Evolutionary conservation across 2,329 filamentous ascomycete species (phyloP), one percentile per base, ranked within the genome.

Genomic region (Penicillium sp.): DNA sequence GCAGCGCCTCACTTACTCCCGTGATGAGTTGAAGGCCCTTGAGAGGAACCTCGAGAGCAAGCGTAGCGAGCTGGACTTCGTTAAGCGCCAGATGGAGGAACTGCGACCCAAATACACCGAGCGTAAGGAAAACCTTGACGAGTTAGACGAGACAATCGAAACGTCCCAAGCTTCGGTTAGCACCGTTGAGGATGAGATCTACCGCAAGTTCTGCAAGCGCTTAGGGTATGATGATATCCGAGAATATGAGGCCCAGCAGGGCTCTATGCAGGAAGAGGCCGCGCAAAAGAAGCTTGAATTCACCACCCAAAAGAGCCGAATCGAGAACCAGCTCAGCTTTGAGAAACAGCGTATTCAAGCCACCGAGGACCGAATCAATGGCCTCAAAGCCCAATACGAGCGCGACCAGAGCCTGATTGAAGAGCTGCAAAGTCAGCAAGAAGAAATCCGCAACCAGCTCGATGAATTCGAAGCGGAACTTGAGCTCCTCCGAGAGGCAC

Each of bases 231-330:
- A 85, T 57, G 88, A 95, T 68, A 95, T 99, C 62, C 90, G 93
- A 57, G 90, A 91, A 57, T 99, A 97, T 68, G 92, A 97, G 72
- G 89, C 89, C 27, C 92, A 95, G 65, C 94, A 97, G 75, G 93
- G 94, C 48, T 92, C 89, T 41, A 79, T 96, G 48, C 92, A 97
- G 74, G 91, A 96, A 72, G 91, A 97, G 72, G 90, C 90, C 44
- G 87, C 88, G 0, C 87, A 94, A 74, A 92, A 92, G 79, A 91
- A 91, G 61, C 87, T 90, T 52, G 87, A 92, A 64, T 97, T 96
- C 67, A 89, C 88, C 55, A 87, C 89, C 4, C 94, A 99, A 71
- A 83, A 82, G 64, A 85, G 81, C 59, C 81, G 79, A 51, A 79
- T 88, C 46, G 79, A 86, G 63, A 85, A 84, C 63, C 79, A 85